Evolutionary conservation across 2,329 filamentous ascomycete genomes (phyloP).

Genomic region (Alternaria angustiovoidea): DNA sequence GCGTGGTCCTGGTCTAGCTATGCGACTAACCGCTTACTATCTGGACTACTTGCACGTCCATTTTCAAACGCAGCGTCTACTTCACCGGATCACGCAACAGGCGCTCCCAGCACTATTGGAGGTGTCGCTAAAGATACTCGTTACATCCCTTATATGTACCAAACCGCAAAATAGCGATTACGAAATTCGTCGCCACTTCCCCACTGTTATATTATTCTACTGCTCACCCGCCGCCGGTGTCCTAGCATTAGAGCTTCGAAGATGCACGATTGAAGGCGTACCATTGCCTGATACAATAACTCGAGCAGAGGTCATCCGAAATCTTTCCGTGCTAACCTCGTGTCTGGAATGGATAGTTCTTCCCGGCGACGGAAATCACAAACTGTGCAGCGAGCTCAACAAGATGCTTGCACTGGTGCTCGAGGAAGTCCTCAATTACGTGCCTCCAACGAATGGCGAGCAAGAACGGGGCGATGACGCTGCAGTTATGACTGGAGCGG

Average conservation of each 20-base stretch:
- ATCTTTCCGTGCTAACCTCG: constrained; percentile 47
- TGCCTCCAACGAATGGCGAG: constrained; percentile 33
- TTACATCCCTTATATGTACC: constrained; percentile 41
- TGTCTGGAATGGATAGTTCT: constrained; percentile 47
- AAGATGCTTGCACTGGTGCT: constrained; percentile 47
- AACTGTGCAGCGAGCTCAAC: constrained; percentile 47
- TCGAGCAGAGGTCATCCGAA: constrained; percentile 48
- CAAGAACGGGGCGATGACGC: constrained; percentile 21
- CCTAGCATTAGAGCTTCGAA: constrained; percentile 44
- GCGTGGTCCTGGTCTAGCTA: constrained; percentile 31
- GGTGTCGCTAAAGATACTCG: constrained; percentile 45
- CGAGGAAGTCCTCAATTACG: constrained; percentile 49
- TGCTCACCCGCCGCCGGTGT: constrained; percentile 48
- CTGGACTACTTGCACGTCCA: constrained; percentile 47
- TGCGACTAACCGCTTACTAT: constrained; percentile 43
- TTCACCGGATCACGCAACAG: constrained; percentile 43
- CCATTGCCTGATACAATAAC: constrained; percentile 41
- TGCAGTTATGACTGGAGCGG: constrained; percentile 19
- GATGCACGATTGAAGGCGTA: constrained; percentile 44
- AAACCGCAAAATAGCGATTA: constrained; percentile 44
- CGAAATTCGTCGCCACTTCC: constrained; percentile 42
- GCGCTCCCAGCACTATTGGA: constrained; percentile 43
- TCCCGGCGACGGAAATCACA: constrained; percentile 47
- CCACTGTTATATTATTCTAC: constrained; percentile 47
- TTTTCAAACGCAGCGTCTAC: constrained; percentile 45